Conservation (phyloP, 805 yeast genomes). For the Zygotorulaspora florentina region DNA sequence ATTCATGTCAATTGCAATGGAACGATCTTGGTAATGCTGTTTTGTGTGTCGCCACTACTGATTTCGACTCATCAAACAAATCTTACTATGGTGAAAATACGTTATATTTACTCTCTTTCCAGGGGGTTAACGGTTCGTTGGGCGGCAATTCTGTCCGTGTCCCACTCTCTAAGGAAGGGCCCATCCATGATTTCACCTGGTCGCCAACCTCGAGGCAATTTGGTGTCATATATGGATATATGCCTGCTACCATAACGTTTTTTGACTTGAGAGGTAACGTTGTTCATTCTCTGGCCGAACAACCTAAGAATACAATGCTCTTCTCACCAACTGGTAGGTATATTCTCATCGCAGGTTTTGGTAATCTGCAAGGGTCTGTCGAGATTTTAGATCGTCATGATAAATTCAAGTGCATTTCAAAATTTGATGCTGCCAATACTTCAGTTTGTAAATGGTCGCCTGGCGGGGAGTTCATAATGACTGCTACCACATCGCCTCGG, state of each 20-base stretch:
- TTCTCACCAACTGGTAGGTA: conserved; percentile 94
- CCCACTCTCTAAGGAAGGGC: conserved; percentile 85
- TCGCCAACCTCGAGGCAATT: conserved; percentile 94
- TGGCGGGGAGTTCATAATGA: conserved; percentile 85
- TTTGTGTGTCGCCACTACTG: conserved; percentile 90
- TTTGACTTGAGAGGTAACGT: conserved; percentile 92
- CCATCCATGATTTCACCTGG: conserved; percentile 97
- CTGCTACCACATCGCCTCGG: conserved; percentile 97
- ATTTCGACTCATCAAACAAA: conserved; percentile 89
- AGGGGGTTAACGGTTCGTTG: conserved; percentile 62
- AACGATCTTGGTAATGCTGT: conserved; percentile 91
- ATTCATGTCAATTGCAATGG: conserved; percentile 89
- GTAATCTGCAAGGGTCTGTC: conserved; percentile 94
- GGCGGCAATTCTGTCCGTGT: conserved; percentile 90
- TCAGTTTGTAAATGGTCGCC: conserved; percentile 98
- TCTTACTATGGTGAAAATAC: conserved; percentile 97
- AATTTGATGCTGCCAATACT: conserved; percentile 89
- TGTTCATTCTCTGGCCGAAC: conserved; percentile 76
- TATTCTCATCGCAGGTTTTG: conserved; percentile 93
- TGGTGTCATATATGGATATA: conserved; percentile 94
- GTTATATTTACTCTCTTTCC: conserved; percentile 60
- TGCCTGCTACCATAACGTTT: conserved; percentile 95
- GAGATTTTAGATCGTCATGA: conserved; percentile 91
- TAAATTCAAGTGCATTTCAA: conserved; percentile 71
- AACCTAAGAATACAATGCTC: conserved; percentile 82